phyloP scores from a whole-genome alignment of 768 basidiomycete genomes.

The Lentinula aciculospora region DNA sequence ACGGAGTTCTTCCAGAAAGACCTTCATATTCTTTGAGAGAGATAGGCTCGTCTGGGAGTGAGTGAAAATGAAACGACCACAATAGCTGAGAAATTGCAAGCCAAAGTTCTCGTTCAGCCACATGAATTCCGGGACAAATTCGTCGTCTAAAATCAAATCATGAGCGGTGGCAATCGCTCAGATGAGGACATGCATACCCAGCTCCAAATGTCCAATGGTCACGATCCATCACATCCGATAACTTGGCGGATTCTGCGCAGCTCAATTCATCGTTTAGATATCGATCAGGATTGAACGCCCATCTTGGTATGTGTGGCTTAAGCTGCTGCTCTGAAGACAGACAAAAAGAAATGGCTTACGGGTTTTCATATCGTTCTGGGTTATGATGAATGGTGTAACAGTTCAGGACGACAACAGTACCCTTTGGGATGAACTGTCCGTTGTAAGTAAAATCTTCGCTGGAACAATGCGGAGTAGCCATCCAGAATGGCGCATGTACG shows the following conservation, averaged over 20 bases:
- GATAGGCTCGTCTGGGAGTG: conserved; percentile 24
- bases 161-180: not conserved
- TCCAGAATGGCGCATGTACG: conserved; percentile 19
- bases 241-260: conserved; percentile 25
- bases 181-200: conserved; percentile 19
- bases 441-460: conserved; percentile 24
- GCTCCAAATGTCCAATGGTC: conserved; percentile 35
- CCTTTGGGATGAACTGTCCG: conserved; percentile 24
- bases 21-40: conserved; percentile 28
- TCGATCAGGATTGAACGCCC: conserved; percentile 25
- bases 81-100: conserved; percentile 28
- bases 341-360: conserved; percentile 18
- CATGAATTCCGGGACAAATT: conserved; percentile 25
- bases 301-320: not conserved
- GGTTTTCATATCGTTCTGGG: conserved; percentile 23
- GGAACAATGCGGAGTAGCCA: conserved; percentile 21
- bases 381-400: conserved; percentile 19
- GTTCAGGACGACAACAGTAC: conserved; percentile 22
- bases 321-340: not conserved
- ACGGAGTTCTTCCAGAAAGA: conserved; percentile 23
- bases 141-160: conserved; percentile 14
- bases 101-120: conserved; percentile 29
- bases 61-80: conserved; percentile 25
- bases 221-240: conserved; percentile 19
- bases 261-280: conserved; percentile 23